phyloP scores from a whole-genome alignment of 75 land plant genomes.

The Larix kaempferi region DNA sequence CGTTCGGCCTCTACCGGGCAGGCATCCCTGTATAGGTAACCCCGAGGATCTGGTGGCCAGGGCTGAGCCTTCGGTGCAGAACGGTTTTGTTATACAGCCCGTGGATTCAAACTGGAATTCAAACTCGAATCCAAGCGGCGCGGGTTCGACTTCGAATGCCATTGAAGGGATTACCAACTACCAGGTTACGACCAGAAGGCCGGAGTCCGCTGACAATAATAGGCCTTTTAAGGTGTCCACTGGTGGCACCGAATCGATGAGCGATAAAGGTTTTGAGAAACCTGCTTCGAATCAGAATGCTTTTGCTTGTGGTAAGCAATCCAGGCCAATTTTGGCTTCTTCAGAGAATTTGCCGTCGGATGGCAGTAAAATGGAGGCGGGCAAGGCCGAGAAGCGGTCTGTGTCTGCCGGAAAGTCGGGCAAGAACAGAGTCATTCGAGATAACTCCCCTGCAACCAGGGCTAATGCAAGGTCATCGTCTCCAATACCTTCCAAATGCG shows the following conservation, averaged over 20 bases:
- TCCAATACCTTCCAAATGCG: conserved; percentile 68
- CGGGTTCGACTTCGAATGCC: conserved; percentile 8
- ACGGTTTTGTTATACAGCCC: conserved; percentile 48
- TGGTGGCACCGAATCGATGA: background rate
- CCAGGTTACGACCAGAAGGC: background rate
- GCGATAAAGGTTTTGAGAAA: background rate
- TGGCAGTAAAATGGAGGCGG: conserved; percentile 15
- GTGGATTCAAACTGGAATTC: background rate
- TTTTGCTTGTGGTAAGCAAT: too few relatives aligned
- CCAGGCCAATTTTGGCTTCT: background rate
- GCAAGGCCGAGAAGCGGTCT: conserved; percentile 23
- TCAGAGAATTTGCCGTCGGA: background rate
- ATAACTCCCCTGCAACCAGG: background rate
- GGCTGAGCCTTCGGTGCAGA: conserved; percentile 12
- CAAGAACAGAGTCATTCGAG: conserved; percentile 22
- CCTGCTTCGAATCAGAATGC: background rate
- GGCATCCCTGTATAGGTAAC: conserved; percentile 68
- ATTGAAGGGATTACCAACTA: conserved; percentile 9
- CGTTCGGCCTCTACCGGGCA: conserved; percentile 68
- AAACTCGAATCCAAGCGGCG: conserved; percentile 11
- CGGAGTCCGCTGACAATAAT: background rate
- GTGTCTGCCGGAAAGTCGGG: conserved; percentile 22
- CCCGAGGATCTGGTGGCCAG: conserved; percentile 66
- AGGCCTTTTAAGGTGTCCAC: background rate
- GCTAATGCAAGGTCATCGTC: conserved; percentile 34